Percentiles rank a stretch among this genome's conserved stretches.
These are phyloP conservation scores for Cynanchum wilfordii DNA, from an alignment of 257 asterid genomes.

Conservation along the genomic window DNA sequence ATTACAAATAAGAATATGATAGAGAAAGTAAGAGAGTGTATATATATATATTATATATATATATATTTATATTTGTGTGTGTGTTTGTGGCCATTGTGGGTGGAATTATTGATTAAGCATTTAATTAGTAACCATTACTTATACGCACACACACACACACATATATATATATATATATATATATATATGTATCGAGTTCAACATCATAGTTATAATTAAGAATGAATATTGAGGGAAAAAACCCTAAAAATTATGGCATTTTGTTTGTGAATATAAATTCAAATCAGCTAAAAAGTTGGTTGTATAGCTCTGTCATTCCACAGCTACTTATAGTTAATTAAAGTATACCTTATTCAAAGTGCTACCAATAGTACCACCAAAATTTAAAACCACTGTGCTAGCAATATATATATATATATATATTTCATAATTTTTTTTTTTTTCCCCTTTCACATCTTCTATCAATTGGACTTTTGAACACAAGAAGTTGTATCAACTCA, in stretches of 20 bases:
- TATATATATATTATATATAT: no score
- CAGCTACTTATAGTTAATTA: neutral
- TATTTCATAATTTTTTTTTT: no score
- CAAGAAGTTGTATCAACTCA: neutral
- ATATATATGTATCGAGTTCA: neutral
- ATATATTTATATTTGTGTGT: no score
- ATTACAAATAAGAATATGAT: neutral
- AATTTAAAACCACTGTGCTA: neutral
- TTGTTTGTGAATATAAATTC: neutral
- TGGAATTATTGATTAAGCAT: neutral
- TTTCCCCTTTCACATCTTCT: no score
- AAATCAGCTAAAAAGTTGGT: slow-evolving; percentile 9
- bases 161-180: no score
- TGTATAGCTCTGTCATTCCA: neutral
- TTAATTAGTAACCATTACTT: neutral
- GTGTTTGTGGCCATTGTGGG: neutral
- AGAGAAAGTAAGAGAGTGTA: no score
- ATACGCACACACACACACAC: no score
- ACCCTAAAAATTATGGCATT: neutral
- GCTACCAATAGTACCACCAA: neutral
- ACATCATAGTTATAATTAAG: neutral
- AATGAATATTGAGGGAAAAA: neutral
- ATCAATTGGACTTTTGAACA: neutral
- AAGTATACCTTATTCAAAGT: neutral
- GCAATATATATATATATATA: no score